Conservation (phyloP, 257 asterid species). For the Vinca minor region DNA sequence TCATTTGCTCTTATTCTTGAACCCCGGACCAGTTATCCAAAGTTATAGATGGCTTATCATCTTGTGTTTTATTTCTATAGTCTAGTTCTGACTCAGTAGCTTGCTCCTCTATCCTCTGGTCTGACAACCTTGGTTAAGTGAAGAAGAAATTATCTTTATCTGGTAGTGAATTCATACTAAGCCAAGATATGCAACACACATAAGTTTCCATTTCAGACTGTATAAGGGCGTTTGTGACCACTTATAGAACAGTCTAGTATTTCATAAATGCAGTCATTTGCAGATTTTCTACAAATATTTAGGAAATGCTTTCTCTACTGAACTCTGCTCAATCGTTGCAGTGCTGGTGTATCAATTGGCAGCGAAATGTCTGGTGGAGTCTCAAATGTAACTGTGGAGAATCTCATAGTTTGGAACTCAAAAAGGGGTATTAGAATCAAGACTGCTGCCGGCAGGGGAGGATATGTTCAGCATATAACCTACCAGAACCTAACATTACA, state of each 20-base stretch:
- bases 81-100: background rate
- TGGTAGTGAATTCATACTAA: background rate
- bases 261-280: background rate
- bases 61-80: background rate
- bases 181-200: background rate
- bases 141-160: background rate
- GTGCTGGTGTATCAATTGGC: conserved; percentile 93
- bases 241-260: background rate
- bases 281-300: background rate
- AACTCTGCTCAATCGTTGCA: conserved; percentile 29
- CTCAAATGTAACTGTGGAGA: conserved; percentile 56
- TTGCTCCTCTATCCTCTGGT: background rate
- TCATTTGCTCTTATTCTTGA: background rate
- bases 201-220: background rate
- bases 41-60: background rate
- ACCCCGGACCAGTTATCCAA: background rate
- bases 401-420: conserved; percentile 77
- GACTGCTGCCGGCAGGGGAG: conserved; percentile 86
- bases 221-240: conserved; percentile 6
- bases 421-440: conserved; percentile 81
- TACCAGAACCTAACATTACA: conserved; percentile 66
- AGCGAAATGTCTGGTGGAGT: conserved; percentile 99
- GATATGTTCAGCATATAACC: conserved; percentile 51
- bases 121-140: background rate
- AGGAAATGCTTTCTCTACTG: conserved; percentile 8